These are phyloP conservation scores for Pseudocercospora cruenta DNA, from an alignment of 2,329 filamentous ascomycete genomes.

Conservation along the genomic window DNA sequence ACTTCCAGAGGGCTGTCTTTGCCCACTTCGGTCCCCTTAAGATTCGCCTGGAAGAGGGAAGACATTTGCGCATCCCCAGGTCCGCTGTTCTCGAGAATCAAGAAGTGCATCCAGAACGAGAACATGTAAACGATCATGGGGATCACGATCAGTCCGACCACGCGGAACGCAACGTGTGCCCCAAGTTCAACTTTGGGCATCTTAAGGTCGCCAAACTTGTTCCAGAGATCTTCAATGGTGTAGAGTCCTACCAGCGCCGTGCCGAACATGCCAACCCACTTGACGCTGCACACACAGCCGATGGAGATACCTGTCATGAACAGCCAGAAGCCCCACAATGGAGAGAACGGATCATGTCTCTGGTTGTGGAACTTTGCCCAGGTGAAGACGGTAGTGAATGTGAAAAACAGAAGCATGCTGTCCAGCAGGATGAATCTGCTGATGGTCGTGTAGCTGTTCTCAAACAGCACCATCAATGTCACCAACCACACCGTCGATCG, in stretches of 20 bases:
- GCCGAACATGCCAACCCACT: constrained; percentile 95
- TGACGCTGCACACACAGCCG: constrained; percentile 97
- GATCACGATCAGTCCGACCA: constrained; percentile 84
- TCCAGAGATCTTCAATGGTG: constrained; percentile 95
- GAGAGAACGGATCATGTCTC: constrained; percentile 81
- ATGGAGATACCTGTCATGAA: constrained; percentile 93
- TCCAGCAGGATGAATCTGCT: constrained; percentile 97
- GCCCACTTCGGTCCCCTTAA: constrained; percentile 89
- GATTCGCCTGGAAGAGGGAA: constrained; percentile 96
- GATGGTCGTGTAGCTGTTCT: constrained; percentile 99
- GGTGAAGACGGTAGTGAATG: constrained; percentile 95
- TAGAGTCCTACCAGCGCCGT: constrained; percentile 94
- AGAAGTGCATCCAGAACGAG: constrained; percentile 93
- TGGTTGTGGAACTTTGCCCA: constrained; percentile 96
- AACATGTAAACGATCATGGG: constrained; percentile 92
- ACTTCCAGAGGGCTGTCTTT: constrained; percentile 93
- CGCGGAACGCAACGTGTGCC: constrained; percentile 77
- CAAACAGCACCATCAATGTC: constrained; percentile 94
- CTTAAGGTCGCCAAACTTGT: constrained; percentile 91
- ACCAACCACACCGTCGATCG: constrained; percentile 91
- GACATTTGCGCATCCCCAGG: constrained; percentile 99
- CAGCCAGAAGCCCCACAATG: constrained; percentile 94
- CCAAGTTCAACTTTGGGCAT: constrained; percentile 79
- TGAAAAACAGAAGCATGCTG: constrained; percentile 98
- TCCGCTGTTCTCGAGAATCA: constrained; percentile 88